Base-by-base conservation (phyloP, 352 stramenopile genomes). In the Aphanomyces astaci region DNA sequence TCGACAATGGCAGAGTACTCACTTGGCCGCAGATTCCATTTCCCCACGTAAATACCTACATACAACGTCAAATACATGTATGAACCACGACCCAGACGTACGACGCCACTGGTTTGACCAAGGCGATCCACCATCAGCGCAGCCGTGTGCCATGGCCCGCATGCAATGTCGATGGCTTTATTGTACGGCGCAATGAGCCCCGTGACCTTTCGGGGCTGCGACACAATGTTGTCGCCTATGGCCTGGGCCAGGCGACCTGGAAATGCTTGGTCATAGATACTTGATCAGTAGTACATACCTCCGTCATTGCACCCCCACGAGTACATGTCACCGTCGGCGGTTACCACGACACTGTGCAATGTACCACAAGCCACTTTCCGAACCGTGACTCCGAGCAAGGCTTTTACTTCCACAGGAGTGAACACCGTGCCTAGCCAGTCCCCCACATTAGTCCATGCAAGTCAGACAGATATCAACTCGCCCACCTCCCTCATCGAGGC, bases 221-320 rank as follows among this genome's bases (percentile, higher is more conserved):
- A 10, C 9, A 65, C 40, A 32, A 46, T 46, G 40, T 32, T 39
- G 22, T 65, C 39, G 39, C 30, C 25, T 19, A 7, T 63, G n/a
- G 4, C 2, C 10, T 52, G 33, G 9, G 32, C 56, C 4, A 65
- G 56, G 19, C 56, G 56, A 22, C 56, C 56, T 65, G 31, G 15
- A 15, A 5, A 4, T 3, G 17, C 22, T 2, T 7, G 11, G 30
- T 24, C 32, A 46, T 54, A n/a, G 1, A 59, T 43, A n/a, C n/a
- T 1, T 10, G 28, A 28, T 55, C 39, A 17, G 39, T 46, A 62
- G 28, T 19, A 22, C 13, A 9, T 17, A 65, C 82, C 81, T 27
- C 84, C 93, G 69, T 99, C 96, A 52, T 82, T 92, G 73, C 86
- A 96, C 11, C 96, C 96, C 92, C 95, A 99, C 1, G 91, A 88